Evolutionary conservation across 2,329 filamentous ascomycete species (phyloP).

Genomic region (Aspergillus novoparasiticus): DNA sequence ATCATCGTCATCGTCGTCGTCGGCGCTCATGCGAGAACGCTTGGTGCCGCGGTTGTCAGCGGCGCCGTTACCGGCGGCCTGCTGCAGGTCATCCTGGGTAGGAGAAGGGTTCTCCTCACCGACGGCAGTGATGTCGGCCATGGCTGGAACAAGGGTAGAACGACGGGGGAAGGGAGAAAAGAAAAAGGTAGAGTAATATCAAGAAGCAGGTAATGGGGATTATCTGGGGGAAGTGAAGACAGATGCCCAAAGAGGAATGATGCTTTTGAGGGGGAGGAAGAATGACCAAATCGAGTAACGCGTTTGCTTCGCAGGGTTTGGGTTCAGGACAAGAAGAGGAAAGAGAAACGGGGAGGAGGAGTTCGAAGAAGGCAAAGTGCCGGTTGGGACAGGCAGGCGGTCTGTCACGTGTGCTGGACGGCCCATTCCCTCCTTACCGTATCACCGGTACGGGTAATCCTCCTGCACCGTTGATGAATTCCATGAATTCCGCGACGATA

Average conservation of each 20-base stretch:
- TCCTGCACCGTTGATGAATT: neutral
- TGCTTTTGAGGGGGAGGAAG: conserved; percentile 42
- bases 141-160: conserved; percentile 39
- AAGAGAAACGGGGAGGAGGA: conserved; percentile 27
- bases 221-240: conserved; percentile 24
- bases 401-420: conserved; percentile 33
- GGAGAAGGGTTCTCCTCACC: conserved; percentile 74
- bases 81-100: conserved; percentile 70
- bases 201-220: conserved; percentile 17
- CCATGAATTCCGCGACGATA: neutral
- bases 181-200: conserved; percentile 13
- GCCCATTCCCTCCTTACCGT: neutral
- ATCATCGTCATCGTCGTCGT: conserved; percentile 96
- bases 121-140: conserved; percentile 81
- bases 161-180: conserved; percentile 11
- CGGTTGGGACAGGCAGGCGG: conserved; percentile 30
- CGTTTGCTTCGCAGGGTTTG: conserved; percentile 48
- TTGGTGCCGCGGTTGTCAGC: conserved; percentile 83
- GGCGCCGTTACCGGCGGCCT: conserved; percentile 66
- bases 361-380: conserved; percentile 41
- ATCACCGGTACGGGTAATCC: neutral
- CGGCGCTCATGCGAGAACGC: conserved; percentile 77
- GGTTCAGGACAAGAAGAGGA: conserved; percentile 39
- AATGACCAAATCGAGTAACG: conserved; percentile 52
- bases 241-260: conserved; percentile 50